Base-by-base conservation (phyloP, 2,329 filamentous ascomycete species). In the Ascochyta clinopodiicola region DNA sequence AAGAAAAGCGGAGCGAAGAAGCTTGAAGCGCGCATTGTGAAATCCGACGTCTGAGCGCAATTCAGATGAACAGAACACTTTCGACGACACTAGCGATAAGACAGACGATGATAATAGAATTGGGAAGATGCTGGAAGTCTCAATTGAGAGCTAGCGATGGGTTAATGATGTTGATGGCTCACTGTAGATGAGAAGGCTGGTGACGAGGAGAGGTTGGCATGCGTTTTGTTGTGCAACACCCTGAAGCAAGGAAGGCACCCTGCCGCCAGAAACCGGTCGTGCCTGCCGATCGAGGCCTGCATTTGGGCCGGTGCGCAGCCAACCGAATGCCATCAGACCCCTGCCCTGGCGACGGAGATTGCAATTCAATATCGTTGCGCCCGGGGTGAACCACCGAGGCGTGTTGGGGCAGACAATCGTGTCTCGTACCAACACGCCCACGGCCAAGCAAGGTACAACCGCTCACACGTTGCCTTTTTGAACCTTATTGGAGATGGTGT, bases 1-100 rank as follows among this genome's bases (percentile, higher is more conserved):
- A 68, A 55, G 51, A 67, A 63, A 48, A 73, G 63, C 31, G 69
- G 65, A 56, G 61, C 64, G 55, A 72, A 34, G 48, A 74, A 54
- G 58, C 54, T 60, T 51, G 66, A 57, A 57, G 65, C 43, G 54
- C 66, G 70, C 71, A 74, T 74, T 9, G 55, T 68, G 61, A 50
- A 40, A 36, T 51, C 29, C 51, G 21, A 49, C 37, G 31, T 54
- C 55, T 40, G 31, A 52, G 56, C 42, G 46, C 36, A 13, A 53
- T 39, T 37, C 49, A 44, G 49, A 40, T 39, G 37, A 47, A 52
- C 43, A 17, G 51, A 50, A 38, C 17, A 34, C 32, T 21, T 31
- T 38, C 39, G 44, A 15, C 36, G 32, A 8, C 21, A 37, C 29
- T 40, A 31, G 44, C 39, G 44, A 44, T 35, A 39, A 34, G 25